Evolutionary conservation across 1,284 basidiomycete genomes (phyloP), one percentile per base, ranked within the genome.

Genomic region (Ceratobasidium sp.): DNA sequence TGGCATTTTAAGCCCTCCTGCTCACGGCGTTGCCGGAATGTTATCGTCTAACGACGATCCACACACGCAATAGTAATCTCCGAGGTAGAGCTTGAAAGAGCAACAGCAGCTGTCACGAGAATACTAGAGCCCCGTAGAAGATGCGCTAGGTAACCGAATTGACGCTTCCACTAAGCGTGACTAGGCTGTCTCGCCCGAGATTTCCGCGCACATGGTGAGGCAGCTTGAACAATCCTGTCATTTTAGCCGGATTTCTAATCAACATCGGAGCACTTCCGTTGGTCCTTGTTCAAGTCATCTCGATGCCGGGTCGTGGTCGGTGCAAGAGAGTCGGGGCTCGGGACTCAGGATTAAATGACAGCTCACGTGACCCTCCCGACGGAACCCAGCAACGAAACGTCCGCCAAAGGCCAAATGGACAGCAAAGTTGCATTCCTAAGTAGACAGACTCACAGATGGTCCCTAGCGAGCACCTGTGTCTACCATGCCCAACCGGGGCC

Each of bases 401-500:
- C 46, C 44, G 46, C 46, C 28, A 64, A 64, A 11, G 49, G 28
- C 21, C 9, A 43, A 66, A 55, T 55, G n/a, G 23, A 26, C 38
- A 57, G 35, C 21, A n/a, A 32, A 38, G 32, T 16, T 44, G 41
- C 26, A 21, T 57, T 57, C 50, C 38, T 46, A 1, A n/a, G n/a
- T 43, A n/a, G 64, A 35, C 13, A 69, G 32, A 30, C 38, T 55
- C 52, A 69, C 64, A 46, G 26, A 28, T 32, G 14, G 32, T 26
- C 30, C 13, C 13, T 69, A 55, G 50, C 35, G 58, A 73, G 75
- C 58, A 78, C 85, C n/a, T 89, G 21, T 35, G 49, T 38, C 47
- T 69, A 96, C 94, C 94, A 96, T 50, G 89, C 89, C 94, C 93
- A 96, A 58, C 84, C 85, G 38, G 90, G 85, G 58, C 88, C 86